Conservation (phyloP, 169 alveolate species). For the Eimeria maxima region DNA sequence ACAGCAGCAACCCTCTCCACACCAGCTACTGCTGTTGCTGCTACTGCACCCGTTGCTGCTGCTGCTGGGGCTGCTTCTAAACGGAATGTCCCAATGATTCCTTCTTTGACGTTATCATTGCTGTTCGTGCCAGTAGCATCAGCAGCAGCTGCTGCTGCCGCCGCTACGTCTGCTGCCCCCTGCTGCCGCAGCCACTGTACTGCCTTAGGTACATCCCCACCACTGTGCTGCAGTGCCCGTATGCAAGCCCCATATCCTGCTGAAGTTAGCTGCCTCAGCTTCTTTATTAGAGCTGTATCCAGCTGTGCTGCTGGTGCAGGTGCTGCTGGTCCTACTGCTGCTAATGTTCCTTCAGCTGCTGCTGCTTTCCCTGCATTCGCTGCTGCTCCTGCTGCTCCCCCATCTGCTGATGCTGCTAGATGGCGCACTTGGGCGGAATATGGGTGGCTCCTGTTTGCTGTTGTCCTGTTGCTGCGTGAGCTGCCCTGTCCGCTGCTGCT, state of each 20-base stretch:
- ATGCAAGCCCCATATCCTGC: conserved; percentile 48
- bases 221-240: conserved; percentile 23
- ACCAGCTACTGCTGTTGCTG: not conserved
- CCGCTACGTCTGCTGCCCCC: conserved; percentile 58
- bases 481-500: not conserved
- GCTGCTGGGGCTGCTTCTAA: not conserved
- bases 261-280: conserved; percentile 33
- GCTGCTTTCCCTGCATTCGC: not conserved
- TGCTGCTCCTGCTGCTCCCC: conserved; percentile 18
- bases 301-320: not conserved
- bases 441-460: not conserved
- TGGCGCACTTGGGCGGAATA: not conserved
- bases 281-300: conserved; percentile 13
- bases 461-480: not conserved
- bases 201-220: conserved; percentile 24
- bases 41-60: not conserved
- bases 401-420: not conserved
- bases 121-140: conserved; percentile 1
- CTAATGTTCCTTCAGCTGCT: not conserved
- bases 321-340: not conserved
- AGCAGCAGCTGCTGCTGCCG: conserved; percentile 60
- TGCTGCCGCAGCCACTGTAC: conserved; percentile 65
- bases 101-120: not conserved
- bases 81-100: not conserved
- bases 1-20: conserved; percentile 31